Evolutionary conservation across 176 grass and related monocot genomes (phyloP).

Genomic region (Cenchrus americanus): DNA sequence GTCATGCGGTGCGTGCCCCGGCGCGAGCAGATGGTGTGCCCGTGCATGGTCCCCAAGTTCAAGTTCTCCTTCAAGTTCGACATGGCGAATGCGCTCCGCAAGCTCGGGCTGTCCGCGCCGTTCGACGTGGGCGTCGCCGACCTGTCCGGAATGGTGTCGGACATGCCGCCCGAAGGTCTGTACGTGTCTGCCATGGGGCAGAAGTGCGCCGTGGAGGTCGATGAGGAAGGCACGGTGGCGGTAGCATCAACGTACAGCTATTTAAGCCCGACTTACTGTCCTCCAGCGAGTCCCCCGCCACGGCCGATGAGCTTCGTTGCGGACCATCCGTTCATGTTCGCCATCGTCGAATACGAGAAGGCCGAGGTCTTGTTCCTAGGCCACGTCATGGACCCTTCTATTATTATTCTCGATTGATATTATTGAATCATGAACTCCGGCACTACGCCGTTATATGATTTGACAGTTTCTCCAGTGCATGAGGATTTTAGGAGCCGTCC

Average conservation of each 20-base stretch:
- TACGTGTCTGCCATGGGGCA: conserved; percentile 30
- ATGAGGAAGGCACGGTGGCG: conserved; percentile 39
- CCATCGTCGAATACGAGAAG: conserved; percentile 40
- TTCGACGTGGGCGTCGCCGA: conserved; percentile 8
- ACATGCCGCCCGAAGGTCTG: conserved; percentile 20
- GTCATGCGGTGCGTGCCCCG: conserved; percentile 40
- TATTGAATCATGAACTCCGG: too few species aligned
- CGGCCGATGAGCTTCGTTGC: conserved; percentile 37
- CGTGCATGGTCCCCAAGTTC: conserved; percentile 34
- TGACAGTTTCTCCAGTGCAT: too few species aligned
- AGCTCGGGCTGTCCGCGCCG: conserved; percentile 15
- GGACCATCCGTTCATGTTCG: conserved; percentile 43
- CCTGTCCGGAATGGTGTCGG: conserved; percentile 36
- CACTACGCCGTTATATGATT: too few species aligned
- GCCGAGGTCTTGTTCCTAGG: conserved; percentile 36
- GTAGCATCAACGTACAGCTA: not conserved
- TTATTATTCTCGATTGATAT: too few species aligned
- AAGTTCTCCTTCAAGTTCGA: conserved; percentile 26
- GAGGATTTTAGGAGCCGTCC: too few species aligned
- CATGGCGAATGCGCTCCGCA: not conserved
- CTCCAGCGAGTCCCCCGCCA: not conserved
- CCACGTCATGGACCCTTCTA: conserved; percentile 33
- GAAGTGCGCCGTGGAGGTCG: conserved; percentile 40
- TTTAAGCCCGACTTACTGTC: not conserved
- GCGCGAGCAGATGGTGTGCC: not conserved